Conservation (phyloP, 2,329 filamentous ascomycete species). For the Didymosphaeria variabile region DNA sequence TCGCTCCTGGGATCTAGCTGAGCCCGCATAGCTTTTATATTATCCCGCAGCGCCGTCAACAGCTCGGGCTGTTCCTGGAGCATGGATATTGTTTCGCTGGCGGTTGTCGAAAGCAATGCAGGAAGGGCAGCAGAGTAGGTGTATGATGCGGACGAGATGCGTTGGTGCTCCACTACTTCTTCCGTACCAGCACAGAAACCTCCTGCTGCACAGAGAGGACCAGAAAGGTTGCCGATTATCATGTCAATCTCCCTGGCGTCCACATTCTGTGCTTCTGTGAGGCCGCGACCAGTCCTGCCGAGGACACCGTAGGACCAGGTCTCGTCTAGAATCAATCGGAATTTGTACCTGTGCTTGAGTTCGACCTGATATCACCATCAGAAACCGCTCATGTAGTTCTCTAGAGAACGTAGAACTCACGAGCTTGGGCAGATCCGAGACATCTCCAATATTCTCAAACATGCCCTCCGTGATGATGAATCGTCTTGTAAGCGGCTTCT, state of each 20-base stretch:
- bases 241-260: conserved; percentile 94
- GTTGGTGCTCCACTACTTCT: conserved; percentile 95
- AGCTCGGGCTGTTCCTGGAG: conserved; percentile 89
- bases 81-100: conserved; percentile 86
- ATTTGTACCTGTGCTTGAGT: conserved; percentile 95
- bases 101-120: conserved; percentile 93
- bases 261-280: conserved; percentile 97
- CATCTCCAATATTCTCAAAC: conserved; percentile 90
- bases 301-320: conserved; percentile 97
- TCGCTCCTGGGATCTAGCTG: conserved; percentile 94
- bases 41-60: conserved; percentile 80
- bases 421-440: conserved; percentile 83
- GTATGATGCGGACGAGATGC: conserved; percentile 89
- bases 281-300: conserved; percentile 86
- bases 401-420: conserved; percentile 58
- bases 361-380: conserved; percentile 68
- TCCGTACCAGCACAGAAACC: conserved; percentile 93
- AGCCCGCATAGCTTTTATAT: conserved; percentile 82
- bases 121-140: conserved; percentile 96
- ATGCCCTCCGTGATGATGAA: conserved; percentile 97
- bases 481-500: conserved; percentile 86
- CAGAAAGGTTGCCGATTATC: conserved; percentile 92
- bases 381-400: neutral
- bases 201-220: conserved; percentile 88
- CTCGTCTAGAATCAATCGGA: conserved; percentile 96